Percentiles rank a stretch among this genome's conserved stretches.
These are phyloP conservation scores for Trifolium repens DNA, from an alignment of 306 rosid genomes.

Conservation along the genomic window DNA sequence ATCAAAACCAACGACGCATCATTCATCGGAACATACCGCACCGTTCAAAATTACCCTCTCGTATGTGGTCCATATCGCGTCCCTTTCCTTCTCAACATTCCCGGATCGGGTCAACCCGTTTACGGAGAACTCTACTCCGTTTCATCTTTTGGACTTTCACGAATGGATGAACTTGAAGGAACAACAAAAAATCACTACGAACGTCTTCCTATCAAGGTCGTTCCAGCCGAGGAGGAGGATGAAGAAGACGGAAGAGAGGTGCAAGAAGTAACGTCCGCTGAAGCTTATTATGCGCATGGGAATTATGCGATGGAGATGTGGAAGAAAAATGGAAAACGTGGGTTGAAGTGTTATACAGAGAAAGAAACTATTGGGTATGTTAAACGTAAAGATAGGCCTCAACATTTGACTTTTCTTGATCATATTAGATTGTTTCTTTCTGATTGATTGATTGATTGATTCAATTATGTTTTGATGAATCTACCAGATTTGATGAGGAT, in stretches of 20 bases:
- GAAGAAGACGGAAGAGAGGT: background rate
- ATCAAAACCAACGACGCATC: constrained; percentile 65
- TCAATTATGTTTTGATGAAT: too few relatives aligned
- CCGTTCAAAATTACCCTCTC: constrained; percentile 56
- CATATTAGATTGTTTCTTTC: constrained; percentile 68
- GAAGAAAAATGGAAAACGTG: constrained; percentile 61
- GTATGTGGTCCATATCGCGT: constrained; percentile 81
- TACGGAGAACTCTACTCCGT: constrained; percentile 77
- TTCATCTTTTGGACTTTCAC: constrained; percentile 48
- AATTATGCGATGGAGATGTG: constrained; percentile 73
- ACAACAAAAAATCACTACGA: constrained; percentile 65
- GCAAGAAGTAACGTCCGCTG: constrained; percentile 38
- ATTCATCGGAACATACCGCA: constrained; percentile 58
- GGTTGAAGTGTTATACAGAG: constrained; percentile 57
- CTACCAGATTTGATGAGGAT: too few relatives aligned
- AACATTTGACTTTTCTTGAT: constrained; percentile 66
- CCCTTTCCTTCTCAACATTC: constrained; percentile 75
- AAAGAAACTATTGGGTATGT: constrained; percentile 71
- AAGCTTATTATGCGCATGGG: constrained; percentile 74
- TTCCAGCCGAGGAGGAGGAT: background rate
- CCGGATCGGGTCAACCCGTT: constrained; percentile 62
- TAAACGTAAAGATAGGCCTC: constrained; percentile 82
- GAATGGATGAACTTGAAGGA: constrained; percentile 73
- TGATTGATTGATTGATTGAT: background rate
- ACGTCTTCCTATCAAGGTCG: constrained; percentile 55